Percentiles rank a stretch among this genome's conserved stretches.
These are phyloP conservation scores for Arthrinium puccinioides DNA, from an alignment of 2,329 filamentous ascomycete species.

Conservation along the genomic window DNA sequence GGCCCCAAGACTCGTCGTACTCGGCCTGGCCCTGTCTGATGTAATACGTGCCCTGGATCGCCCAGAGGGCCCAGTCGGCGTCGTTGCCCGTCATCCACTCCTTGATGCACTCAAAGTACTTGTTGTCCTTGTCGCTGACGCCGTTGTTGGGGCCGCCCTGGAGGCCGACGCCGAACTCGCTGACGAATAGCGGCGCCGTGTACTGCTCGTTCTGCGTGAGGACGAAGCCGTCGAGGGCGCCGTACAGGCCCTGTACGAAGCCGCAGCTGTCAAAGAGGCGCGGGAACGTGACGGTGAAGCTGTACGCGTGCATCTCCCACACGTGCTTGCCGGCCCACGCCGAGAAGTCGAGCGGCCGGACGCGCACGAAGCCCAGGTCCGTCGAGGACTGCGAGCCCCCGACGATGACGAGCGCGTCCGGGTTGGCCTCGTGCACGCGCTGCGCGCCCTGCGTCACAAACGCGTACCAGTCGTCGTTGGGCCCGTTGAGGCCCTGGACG, in stretches of 20 bases:
- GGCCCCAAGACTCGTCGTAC: constrained; percentile 45
- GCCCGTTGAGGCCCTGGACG: constrained; percentile 36
- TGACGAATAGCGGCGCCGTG: constrained; percentile 49
- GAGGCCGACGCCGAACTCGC: constrained; percentile 51
- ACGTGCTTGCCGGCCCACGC: constrained; percentile 45
- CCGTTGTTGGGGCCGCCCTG: constrained; percentile 32
- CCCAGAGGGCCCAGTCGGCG: constrained; percentile 54
- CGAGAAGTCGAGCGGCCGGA: constrained; percentile 32
- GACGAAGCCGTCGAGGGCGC: constrained; percentile 42
- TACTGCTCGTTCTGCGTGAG: constrained; percentile 36
- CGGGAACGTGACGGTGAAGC: constrained; percentile 42
- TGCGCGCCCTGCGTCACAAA: constrained; percentile 39
- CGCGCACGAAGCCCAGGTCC: constrained; percentile 39
- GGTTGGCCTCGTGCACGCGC: constrained; percentile 43
- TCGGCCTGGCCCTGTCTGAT: constrained; percentile 42
- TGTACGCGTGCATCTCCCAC: constrained; percentile 55
- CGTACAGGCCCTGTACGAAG: constrained; percentile 34
- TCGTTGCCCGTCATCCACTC: constrained; percentile 48
- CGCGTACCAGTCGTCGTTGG: constrained; percentile 42
- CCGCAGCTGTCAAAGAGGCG: constrained; percentile 34
- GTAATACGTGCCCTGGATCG: constrained; percentile 52
- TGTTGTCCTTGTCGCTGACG: constrained; percentile 33
- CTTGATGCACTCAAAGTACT: constrained; percentile 44
- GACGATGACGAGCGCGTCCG: constrained; percentile 44
- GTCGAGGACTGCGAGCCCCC: constrained; percentile 47